These are phyloP conservation scores for Pinus albicaulis DNA, from an alignment of 75 land plant species.

Conservation along the genomic window DNA sequence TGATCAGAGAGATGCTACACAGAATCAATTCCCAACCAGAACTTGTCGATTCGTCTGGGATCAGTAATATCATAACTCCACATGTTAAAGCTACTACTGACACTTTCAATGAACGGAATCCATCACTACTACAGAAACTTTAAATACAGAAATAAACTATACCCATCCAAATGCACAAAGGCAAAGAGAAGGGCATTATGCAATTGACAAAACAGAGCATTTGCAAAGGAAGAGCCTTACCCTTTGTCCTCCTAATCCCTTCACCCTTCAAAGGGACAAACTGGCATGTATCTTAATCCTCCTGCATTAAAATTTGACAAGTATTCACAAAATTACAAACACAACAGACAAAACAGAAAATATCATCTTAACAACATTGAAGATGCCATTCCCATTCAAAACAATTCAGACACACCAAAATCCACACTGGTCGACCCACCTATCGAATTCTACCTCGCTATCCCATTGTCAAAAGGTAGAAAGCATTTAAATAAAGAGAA, in stretches of 20 bases:
- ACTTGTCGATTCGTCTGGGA: neutral
- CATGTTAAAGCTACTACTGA: neutral
- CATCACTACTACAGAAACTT: neutral
- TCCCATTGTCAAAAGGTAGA: too few species aligned
- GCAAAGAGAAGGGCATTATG: neutral
- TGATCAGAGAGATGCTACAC: too few species aligned
- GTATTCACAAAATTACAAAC: neutral
- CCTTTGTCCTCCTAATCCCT: neutral
- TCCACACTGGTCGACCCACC: neutral
- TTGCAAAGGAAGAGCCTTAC: neutral
- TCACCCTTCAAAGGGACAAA: neutral
- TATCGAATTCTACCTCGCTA: neutral
- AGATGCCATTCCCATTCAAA: too few species aligned
- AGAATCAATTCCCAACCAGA: neutral
- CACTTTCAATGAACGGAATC: neutral
- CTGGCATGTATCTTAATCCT: constrained; percentile 1
- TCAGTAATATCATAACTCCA: neutral
- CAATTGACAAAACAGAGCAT: neutral
- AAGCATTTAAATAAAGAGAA: neutral
- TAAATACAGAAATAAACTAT: neutral
- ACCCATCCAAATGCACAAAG: neutral
- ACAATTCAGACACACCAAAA: neutral
- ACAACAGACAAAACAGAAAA: neutral
- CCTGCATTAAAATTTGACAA: neutral
- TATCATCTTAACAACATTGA: neutral